Percentiles rank a stretch among this genome's conserved stretches.
These are phyloP conservation scores for Microdochium trichocladiopsis DNA, from an alignment of 2,329 filamentous ascomycete genomes.

Conservation along the genomic window DNA sequence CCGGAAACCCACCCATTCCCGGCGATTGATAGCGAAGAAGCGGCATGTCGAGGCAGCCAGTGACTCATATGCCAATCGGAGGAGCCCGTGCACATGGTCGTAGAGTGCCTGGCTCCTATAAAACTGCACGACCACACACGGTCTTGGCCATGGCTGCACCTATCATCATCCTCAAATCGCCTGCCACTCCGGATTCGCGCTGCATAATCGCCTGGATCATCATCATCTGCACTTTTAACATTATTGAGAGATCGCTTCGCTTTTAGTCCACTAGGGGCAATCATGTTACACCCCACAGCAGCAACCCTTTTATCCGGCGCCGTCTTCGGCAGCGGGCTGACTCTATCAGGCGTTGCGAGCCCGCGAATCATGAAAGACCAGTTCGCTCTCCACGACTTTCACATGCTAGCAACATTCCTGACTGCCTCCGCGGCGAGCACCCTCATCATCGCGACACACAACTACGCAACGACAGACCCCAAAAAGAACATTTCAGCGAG, in stretches of 20 bases:
- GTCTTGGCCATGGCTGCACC: not conserved
- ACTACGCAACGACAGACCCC: not conserved
- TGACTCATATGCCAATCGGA: not conserved
- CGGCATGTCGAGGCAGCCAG: not conserved
- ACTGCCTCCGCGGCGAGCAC: not conserved
- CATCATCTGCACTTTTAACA: not conserved
- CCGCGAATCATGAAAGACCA: not conserved
- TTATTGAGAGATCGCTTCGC: not conserved
- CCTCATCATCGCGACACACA: not conserved
- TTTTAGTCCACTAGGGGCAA: not conserved
- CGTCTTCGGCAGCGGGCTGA: not conserved
- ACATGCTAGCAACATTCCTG: not conserved
- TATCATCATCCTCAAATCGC: not conserved
- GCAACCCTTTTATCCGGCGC: not conserved
- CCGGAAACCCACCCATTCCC: not conserved
- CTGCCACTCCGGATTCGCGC: not conserved
- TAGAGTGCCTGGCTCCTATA: not conserved
- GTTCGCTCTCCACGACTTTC: not conserved
- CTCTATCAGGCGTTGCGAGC: not conserved
- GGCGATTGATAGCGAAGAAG: not conserved
- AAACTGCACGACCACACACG: not conserved
- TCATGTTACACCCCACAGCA: not conserved
- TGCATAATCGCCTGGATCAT: not conserved
- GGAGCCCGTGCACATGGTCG: not conserved
- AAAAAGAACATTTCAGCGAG: not conserved